phyloP scores from a whole-genome alignment of 352 stramenopile genomes.

The Globisporangium orthogonon region DNA sequence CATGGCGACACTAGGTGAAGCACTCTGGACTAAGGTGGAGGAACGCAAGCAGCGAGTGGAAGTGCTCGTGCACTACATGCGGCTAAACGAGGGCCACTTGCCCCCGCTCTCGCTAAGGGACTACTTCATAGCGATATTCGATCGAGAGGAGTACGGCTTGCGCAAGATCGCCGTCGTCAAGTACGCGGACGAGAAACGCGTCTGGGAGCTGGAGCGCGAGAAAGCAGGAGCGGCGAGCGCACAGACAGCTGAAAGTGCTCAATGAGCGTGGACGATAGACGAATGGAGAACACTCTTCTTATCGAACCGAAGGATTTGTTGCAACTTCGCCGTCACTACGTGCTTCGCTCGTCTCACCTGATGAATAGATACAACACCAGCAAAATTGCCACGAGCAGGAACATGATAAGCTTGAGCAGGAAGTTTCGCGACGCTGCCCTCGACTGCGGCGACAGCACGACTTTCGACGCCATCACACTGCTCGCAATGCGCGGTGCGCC shows the following conservation, averaged over 20 bases:
- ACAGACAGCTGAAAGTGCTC: not conserved
- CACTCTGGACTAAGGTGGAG: constrained; percentile 34
- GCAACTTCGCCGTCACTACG: no score
- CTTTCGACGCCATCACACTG: constrained; percentile 36
- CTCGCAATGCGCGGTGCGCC: constrained; percentile 28
- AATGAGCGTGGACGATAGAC: not conserved
- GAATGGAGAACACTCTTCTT: no score
- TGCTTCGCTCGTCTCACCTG: constrained; percentile 10
- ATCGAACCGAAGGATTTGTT: no score
- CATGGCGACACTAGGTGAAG: constrained; percentile 34
- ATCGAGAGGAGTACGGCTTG: constrained; percentile 18
- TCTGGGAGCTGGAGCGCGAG: constrained; percentile 9
- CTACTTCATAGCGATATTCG: constrained; percentile 24
- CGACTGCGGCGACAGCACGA: constrained; percentile 33
- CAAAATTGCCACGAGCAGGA: constrained; percentile 48
- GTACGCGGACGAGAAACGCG: constrained; percentile 30
- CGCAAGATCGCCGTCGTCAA: constrained; percentile 38
- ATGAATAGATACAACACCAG: constrained; percentile 46
- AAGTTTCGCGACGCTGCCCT: constrained; percentile 51
- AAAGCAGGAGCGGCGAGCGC: constrained; percentile 7
- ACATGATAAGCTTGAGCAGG: constrained; percentile 65
- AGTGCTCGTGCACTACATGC: constrained; percentile 55
- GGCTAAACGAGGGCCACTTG: constrained; percentile 42
- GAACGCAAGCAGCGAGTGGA: constrained; percentile 38
- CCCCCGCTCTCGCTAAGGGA: constrained; percentile 29